phyloP scores from a whole-genome alignment of 192 early-diverging fungal species.

The Umbelopsis sp. region DNA sequence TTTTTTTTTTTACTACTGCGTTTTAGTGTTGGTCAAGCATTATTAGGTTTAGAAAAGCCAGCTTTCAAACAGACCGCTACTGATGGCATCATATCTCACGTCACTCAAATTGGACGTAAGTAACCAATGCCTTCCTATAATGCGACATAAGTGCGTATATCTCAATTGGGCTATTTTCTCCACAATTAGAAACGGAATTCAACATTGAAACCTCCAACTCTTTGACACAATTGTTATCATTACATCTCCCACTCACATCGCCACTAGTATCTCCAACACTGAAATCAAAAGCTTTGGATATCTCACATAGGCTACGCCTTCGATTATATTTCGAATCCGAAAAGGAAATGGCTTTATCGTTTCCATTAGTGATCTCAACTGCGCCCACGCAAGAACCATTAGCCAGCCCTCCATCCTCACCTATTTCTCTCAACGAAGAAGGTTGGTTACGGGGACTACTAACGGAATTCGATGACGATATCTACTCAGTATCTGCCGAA shows the following conservation, averaged over 20 bases:
- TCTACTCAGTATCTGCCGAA: neutral
- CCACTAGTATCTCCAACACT: neutral
- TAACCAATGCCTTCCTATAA: neutral
- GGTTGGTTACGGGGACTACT: neutral
- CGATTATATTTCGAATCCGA: neutral
- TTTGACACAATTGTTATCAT: neutral
- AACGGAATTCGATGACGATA: neutral
- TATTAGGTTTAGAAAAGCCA: neutral
- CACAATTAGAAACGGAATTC: slow-evolving; percentile 4
- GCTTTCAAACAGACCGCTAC: neutral
- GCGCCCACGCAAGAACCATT: neutral
- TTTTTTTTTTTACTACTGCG: too few relatives aligned
- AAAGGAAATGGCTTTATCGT: slow-evolving; percentile 14
- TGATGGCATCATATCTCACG: neutral
- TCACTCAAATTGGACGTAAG: slow-evolving; percentile 13
- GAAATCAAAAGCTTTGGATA: slow-evolving; percentile 10
- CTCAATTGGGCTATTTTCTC: slow-evolving; percentile 14
- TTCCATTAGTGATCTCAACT: neutral
- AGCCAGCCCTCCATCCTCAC: slow-evolving; percentile 3
- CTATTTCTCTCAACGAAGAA: slow-evolving; percentile 8
- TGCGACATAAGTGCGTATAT: neutral
- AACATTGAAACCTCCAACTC: neutral
- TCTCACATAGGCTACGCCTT: neutral
- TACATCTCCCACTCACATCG: neutral
- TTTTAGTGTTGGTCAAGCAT: neutral